Conservation (phyloP, 2,329 filamentous ascomycete genomes). For the Orbilia quercus region DNA sequence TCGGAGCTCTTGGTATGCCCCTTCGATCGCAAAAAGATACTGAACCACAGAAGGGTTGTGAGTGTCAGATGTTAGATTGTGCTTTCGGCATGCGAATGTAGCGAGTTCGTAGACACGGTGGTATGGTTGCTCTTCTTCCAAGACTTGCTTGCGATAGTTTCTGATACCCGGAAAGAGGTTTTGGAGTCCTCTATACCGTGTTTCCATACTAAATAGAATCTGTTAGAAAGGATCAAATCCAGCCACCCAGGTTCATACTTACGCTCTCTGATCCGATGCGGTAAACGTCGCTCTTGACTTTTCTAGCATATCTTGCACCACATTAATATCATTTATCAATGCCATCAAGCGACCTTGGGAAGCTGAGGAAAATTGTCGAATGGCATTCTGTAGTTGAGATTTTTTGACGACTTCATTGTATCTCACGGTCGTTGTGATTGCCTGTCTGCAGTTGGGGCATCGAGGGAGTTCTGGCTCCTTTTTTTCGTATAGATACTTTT, state of each 20-base stretch:
- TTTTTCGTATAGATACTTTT: conserved; percentile 24
- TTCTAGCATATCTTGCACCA: conserved; percentile 21
- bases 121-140: conserved; percentile 41
- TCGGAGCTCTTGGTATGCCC: conserved; percentile 40
- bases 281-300: conserved; percentile 10
- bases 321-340: not conserved
- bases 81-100: conserved; percentile 10
- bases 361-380: conserved; percentile 31
- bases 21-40: conserved; percentile 47
- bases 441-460: conserved; percentile 36
- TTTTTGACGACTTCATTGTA: conserved; percentile 52
- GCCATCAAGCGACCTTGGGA: not conserved
- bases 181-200: not conserved
- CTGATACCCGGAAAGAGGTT: not conserved
- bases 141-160: conserved; percentile 16
- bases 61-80: conserved; percentile 10
- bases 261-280: not conserved
- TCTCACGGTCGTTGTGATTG: conserved; percentile 27
- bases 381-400: conserved; percentile 42
- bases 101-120: conserved; percentile 49
- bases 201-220: not conserved
- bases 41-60: conserved; percentile 42
- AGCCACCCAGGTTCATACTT: not conserved
- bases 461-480: conserved; percentile 18
- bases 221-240: not conserved